These are phyloP conservation scores for Tuber indicum DNA, from an alignment of 495 filamentous ascomycete species.

Conservation along the genomic window DNA sequence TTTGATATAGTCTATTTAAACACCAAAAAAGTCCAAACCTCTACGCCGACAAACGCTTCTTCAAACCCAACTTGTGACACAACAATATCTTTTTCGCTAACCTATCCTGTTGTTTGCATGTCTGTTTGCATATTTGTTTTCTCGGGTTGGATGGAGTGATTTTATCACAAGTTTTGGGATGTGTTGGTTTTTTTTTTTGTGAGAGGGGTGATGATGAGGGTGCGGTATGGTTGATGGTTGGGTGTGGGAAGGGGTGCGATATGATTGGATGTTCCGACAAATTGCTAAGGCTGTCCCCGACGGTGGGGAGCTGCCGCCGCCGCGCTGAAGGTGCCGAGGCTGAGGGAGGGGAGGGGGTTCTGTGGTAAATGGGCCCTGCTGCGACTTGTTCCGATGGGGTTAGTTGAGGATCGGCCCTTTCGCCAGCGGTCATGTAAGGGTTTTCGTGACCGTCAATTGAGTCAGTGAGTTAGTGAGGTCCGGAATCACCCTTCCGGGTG, in stretches of 20 bases:
- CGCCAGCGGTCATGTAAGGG: not conserved
- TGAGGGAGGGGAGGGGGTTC: too few species aligned
- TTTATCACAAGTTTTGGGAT: not conserved
- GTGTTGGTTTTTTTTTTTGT: not conserved
- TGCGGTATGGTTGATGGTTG: too few species aligned
- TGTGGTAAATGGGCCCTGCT: not conserved
- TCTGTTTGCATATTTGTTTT: not conserved
- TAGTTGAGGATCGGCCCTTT: not conserved
- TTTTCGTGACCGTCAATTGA: not conserved
- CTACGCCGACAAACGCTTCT: not conserved
- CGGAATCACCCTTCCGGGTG: too few species aligned
- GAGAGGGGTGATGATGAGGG: too few species aligned
- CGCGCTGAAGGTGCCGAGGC: too few species aligned
- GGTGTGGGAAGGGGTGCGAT: not conserved
- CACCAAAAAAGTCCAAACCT: not conserved
- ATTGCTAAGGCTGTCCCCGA: not conserved
- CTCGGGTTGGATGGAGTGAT: not conserved
- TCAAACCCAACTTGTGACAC: not conserved
- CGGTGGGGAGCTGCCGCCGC: too few species aligned
- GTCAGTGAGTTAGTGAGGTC: not conserved
- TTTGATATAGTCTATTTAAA: not conserved
- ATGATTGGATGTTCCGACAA: not conserved
- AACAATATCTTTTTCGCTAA: not conserved
- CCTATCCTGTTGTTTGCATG: not conserved
- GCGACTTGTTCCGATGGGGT: too few species aligned